phyloP scores from a whole-genome alignment of 2,329 filamentous ascomycete species.

The Canariomyces notabilis region DNA sequence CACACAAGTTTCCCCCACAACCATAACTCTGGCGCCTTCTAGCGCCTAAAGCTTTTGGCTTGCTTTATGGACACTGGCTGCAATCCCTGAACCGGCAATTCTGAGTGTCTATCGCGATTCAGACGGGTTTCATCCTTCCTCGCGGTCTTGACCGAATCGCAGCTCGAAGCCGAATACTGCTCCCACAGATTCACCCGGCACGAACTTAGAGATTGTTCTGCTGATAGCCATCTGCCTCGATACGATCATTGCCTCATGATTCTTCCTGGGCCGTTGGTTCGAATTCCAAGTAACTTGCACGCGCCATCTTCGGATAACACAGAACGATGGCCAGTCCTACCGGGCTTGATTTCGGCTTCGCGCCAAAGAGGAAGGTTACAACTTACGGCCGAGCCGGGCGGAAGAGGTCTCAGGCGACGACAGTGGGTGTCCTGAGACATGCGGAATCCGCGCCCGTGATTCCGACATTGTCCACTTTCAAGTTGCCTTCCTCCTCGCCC shows the following conservation, averaged over 20 bases:
- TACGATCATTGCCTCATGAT: not conserved
- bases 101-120: no score
- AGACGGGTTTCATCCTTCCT: no score
- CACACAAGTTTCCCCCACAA: no score
- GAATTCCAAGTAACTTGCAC: not conserved
- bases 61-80: no score
- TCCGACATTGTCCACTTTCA: slow-evolving; percentile 10
- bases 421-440: slow-evolving; percentile 11
- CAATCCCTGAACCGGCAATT: no score
- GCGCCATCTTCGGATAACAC: not conserved
- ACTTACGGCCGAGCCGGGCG: slow-evolving; percentile 30
- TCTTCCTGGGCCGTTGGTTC: not conserved
- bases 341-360: slow-evolving; percentile 21
- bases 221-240: not conserved
- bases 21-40: no score
- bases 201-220: no score
- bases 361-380: slow-evolving; percentile 28
- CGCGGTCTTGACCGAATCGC: no score
- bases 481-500: slow-evolving; percentile 16
- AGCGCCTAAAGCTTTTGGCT: no score
- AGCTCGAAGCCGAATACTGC: no score
- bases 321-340: slow-evolving; percentile 17
- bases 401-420: slow-evolving; percentile 17
- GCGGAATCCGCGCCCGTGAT: slow-evolving; percentile 16
- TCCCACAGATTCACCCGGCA: no score